Evolutionary conservation across 768 basidiomycete species (phyloP).

Genomic region (Lanmaoa pseudosensibilis): DNA sequence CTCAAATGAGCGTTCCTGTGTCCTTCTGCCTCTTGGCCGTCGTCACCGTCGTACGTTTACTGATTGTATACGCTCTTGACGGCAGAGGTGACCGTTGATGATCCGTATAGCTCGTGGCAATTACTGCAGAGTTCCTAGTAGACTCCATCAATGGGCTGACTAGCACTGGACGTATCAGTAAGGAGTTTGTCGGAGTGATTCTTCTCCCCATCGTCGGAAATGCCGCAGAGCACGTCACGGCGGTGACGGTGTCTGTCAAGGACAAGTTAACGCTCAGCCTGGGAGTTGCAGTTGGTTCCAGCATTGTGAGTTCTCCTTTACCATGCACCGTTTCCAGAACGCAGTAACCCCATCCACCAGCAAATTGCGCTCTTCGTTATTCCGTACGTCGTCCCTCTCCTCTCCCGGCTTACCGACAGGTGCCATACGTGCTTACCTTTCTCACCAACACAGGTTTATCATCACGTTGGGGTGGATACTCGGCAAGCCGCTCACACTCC

Average conservation of each 20-base stretch:
- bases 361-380: constrained; percentile 75
- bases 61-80: not conserved
- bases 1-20: constrained; percentile 55
- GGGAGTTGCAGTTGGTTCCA: constrained; percentile 86
- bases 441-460: constrained; percentile 51
- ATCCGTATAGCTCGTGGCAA: constrained; percentile 45
- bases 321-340: not conserved
- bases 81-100: not conserved
- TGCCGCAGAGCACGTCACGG: constrained; percentile 89
- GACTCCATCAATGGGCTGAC: constrained; percentile 80
- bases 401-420: not conserved
- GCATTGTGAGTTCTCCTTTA: constrained; percentile 53
- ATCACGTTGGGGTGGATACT: constrained; percentile 80
- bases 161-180: constrained; percentile 50
- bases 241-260: constrained; percentile 89
- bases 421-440: constrained; percentile 8
- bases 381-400: constrained; percentile 39
- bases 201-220: constrained; percentile 92
- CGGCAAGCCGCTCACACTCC: constrained; percentile 72
- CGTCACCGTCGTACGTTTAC: constrained; percentile 59
- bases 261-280: constrained; percentile 85
- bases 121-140: constrained; percentile 70
- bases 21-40: constrained; percentile 51
- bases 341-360: constrained; percentile 34
- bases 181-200: constrained; percentile 85